These are phyloP conservation scores for Cicer pinnatifidum DNA, from an alignment of 306 rosid species.

Conservation along the genomic window DNA sequence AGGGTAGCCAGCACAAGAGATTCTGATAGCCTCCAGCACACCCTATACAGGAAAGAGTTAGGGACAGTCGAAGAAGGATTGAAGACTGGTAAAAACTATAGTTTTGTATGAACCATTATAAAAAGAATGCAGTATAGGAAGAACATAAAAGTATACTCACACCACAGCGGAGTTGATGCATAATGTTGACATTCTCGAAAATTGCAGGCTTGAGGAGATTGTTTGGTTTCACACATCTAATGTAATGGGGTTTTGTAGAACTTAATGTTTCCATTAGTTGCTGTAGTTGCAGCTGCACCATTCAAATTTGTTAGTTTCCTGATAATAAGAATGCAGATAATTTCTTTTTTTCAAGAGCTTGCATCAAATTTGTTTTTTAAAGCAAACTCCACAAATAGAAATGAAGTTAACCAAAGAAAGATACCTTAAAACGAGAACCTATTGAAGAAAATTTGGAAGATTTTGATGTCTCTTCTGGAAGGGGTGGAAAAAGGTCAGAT, in stretches of 20 bases:
- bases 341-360: slow-evolving; percentile 43
- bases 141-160: slow-evolving; percentile 64
- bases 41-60: slow-evolving; percentile 63
- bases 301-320: slow-evolving; percentile 53
- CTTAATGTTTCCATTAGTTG: slow-evolving; percentile 84
- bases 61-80: slow-evolving; percentile 35
- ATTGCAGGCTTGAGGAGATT: slow-evolving; percentile 94
- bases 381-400: slow-evolving; percentile 20
- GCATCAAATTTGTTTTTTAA: slow-evolving; percentile 29
- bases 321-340: slow-evolving; percentile 43
- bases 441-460: slow-evolving; percentile 97
- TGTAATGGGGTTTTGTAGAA: slow-evolving; percentile 96
- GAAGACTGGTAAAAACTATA: slow-evolving; percentile 23
- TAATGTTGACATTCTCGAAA: slow-evolving; percentile 87
- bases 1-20: slow-evolving; percentile 98
- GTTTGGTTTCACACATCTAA: slow-evolving; percentile 98
- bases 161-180: slow-evolving; percentile 99
- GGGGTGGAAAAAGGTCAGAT: slow-evolving; percentile 96
- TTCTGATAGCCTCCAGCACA: slow-evolving; percentile 98
- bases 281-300: slow-evolving; percentile 91
- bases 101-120: slow-evolving; percentile 34
- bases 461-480: slow-evolving; percentile 89
- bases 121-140: slow-evolving; percentile 45
- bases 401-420: slow-evolving; percentile 35
- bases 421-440: slow-evolving; percentile 97